phyloP scores from a whole-genome alignment of 2,329 filamentous ascomycete genomes.

The Botryotinia narcissicola region DNA sequence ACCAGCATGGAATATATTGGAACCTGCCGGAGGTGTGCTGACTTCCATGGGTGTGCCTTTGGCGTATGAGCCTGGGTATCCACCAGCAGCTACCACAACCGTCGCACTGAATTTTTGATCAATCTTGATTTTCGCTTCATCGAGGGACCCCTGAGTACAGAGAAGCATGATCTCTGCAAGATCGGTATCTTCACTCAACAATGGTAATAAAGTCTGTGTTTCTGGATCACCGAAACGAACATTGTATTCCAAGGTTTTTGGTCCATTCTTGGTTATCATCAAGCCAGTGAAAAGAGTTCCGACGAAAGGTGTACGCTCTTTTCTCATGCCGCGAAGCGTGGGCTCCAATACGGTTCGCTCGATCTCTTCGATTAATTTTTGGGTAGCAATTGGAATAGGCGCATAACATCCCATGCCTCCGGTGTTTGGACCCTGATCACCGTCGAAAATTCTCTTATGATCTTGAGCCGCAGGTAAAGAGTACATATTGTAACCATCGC shows the following conservation, averaged over 20 bases:
- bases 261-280: slow-evolving; percentile 81
- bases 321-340: slow-evolving; percentile 83
- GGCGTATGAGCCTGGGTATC: slow-evolving; percentile 82
- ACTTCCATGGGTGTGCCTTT: slow-evolving; percentile 68
- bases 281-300: slow-evolving; percentile 85
- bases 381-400: slow-evolving; percentile 75
- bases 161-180: slow-evolving; percentile 86
- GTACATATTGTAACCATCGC: slow-evolving; percentile 80
- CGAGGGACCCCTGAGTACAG: slow-evolving; percentile 72
- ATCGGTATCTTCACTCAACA: slow-evolving; percentile 76
- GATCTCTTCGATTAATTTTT: slow-evolving; percentile 71
- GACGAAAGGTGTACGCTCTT: slow-evolving; percentile 70
- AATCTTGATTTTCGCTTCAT: slow-evolving; percentile 65
- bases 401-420: slow-evolving; percentile 98
- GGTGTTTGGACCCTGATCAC: slow-evolving; percentile 87
- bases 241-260: slow-evolving; percentile 88
- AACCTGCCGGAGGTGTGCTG: slow-evolving; percentile 47
- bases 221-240: slow-evolving; percentile 91
- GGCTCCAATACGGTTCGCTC: slow-evolving; percentile 83
- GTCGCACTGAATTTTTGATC: slow-evolving; percentile 76
- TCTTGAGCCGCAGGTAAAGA: slow-evolving; percentile 90
- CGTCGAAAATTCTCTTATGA: slow-evolving; percentile 92
- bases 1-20: slow-evolving; percentile 89
- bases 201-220: slow-evolving; percentile 79
- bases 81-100: slow-evolving; percentile 88